phyloP scores from a whole-genome alignment of 257 asterid genomes.

The Solanum lycopersicoides region DNA sequence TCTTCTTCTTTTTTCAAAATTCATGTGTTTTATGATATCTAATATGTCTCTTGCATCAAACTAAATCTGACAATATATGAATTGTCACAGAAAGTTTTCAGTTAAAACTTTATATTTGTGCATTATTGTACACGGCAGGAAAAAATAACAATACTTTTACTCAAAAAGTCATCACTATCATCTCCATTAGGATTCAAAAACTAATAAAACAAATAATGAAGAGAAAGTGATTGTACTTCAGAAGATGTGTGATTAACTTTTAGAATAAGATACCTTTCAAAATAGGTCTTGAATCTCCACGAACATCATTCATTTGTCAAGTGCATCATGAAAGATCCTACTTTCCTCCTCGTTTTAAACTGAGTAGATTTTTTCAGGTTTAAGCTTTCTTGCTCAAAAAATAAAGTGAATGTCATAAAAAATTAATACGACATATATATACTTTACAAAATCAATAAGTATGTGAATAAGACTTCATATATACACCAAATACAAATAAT shows the following conservation, averaged over 20 bases:
- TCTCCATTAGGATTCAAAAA: background rate
- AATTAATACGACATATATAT: too few relatives aligned
- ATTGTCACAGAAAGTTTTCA: background rate
- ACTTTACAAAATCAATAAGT: too few relatives aligned
- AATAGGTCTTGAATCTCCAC: background rate
- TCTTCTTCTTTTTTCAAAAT: background rate
- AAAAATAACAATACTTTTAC: too few relatives aligned
- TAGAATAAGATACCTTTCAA: background rate
- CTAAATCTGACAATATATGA: background rate
- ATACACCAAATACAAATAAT: too few relatives aligned
- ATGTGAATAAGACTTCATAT: background rate
- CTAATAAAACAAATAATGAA: background rate
- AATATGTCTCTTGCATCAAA: too few relatives aligned
- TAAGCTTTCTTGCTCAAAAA: too few relatives aligned
- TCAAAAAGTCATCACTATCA: background rate
- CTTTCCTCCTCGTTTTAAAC: background rate
- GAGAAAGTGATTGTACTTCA: background rate
- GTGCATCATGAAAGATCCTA: background rate
- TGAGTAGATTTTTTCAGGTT: too few relatives aligned
- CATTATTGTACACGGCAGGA: background rate
- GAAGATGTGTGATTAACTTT: background rate
- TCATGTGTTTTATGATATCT: too few relatives aligned
- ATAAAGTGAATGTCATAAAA: too few relatives aligned
- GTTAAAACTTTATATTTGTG: background rate
- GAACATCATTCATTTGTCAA: background rate